Evolutionary conservation across 768 basidiomycete species (phyloP).

Genomic region (Mrakia hoshinonis): DNA sequence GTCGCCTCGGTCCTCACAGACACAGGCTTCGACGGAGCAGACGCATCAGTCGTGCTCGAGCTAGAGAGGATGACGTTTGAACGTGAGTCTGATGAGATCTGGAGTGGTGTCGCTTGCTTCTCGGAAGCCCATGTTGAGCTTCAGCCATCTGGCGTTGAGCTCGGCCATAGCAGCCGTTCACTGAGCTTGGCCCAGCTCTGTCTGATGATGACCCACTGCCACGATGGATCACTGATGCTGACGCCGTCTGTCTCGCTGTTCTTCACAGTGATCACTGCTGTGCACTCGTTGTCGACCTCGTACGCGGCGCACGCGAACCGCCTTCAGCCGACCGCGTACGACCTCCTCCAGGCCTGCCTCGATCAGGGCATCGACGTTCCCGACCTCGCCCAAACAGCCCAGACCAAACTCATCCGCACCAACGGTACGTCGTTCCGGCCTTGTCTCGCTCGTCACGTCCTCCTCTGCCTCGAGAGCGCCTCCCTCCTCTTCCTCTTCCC

Average conservation of each 20-base stretch:
- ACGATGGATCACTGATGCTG: too few species aligned
- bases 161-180: too few species aligned
- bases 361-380: background rate
- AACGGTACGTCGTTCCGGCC: background rate
- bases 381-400: slow-evolving; percentile 3
- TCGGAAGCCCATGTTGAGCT: background rate
- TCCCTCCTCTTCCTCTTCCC: background rate
- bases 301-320: slow-evolving; percentile 13
- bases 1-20: slow-evolving; percentile 8
- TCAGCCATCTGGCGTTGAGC: background rate
- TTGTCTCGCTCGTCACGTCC: background rate
- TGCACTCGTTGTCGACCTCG: background rate
- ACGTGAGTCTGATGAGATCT: background rate
- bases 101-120: background rate
- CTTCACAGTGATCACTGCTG: slow-evolving; percentile 15
- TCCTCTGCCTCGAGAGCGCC: background rate
- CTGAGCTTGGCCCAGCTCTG: too few species aligned
- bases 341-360: slow-evolving; percentile 13
- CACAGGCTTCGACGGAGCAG: slow-evolving; percentile 12
- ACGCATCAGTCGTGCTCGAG: slow-evolving; percentile 2
- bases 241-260: too few species aligned
- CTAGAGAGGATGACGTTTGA: slow-evolving; percentile 2
- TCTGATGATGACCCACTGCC: too few species aligned
- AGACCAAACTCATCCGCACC: background rate
- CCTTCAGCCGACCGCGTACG: background rate